phyloP scores from a whole-genome alignment of 2,329 filamentous ascomycete genomes.

The Aspergillus transmontanensis region DNA sequence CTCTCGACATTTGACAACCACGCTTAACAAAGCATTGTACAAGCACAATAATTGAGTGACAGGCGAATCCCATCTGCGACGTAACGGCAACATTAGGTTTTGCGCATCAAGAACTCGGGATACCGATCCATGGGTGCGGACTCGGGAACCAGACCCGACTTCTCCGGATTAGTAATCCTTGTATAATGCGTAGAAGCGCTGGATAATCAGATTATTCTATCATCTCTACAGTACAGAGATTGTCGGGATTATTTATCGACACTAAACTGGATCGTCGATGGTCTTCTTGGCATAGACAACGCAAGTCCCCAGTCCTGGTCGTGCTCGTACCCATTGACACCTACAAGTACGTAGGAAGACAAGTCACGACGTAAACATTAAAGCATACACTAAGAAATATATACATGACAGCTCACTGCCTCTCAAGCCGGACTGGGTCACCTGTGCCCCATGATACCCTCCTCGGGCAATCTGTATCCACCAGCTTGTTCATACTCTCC shows the following conservation, averaged over 20 bases:
- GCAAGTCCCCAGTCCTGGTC: too few relatives aligned
- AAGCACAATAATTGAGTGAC: neutral
- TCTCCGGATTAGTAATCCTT: neutral
- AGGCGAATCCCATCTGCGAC: neutral
- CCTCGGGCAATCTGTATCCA: neutral
- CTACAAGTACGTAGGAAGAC: neutral
- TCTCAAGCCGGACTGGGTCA: neutral
- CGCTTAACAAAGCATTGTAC: neutral
- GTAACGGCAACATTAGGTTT: neutral
- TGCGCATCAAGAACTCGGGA: neutral
- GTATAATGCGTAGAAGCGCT: neutral
- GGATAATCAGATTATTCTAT: too few relatives aligned
- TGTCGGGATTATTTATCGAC: too few relatives aligned
- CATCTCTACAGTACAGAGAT: too few relatives aligned
- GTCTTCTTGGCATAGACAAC: too few relatives aligned
- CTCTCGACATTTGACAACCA: neutral
- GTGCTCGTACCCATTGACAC: neutral
- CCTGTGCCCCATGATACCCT: neutral
- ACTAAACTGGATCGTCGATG: too few relatives aligned
- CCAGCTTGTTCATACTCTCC: constrained; percentile 15
- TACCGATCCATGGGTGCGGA: neutral
- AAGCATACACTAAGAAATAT: neutral
- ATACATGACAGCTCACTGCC: neutral
- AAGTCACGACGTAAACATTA: neutral
- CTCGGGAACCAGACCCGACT: neutral